phyloP scores from a whole-genome alignment of 345 rosid genomes.

The Gossypioides kirkii region DNA sequence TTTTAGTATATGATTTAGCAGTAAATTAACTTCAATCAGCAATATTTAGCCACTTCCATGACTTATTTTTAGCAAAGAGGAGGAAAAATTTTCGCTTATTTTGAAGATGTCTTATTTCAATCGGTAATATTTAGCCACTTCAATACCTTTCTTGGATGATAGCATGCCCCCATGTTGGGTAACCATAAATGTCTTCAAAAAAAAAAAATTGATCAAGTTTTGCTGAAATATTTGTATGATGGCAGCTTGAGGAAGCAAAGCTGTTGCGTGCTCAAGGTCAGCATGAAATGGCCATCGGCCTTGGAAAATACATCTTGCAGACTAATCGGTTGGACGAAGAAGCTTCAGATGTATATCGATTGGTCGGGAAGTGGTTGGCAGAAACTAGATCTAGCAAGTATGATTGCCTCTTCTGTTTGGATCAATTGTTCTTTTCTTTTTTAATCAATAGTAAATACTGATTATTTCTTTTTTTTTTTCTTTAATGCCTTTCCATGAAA shows the following conservation, averaged over 20 bases:
- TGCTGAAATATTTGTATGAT: conserved; percentile 5
- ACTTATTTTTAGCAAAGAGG: too few species aligned
- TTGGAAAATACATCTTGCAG: conserved; percentile 69
- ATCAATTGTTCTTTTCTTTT: conserved; percentile 8
- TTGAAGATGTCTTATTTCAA: too few species aligned
- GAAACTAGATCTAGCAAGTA: conserved; percentile 98
- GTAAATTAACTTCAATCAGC: too few species aligned
- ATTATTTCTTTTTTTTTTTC: conserved; percentile 8
- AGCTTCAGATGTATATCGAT: conserved; percentile 68
- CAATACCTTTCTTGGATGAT: not conserved
- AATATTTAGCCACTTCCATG: too few species aligned
- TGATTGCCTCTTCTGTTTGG: conserved; percentile 16
- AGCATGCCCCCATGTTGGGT: not conserved
- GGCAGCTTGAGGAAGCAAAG: conserved; percentile 96
- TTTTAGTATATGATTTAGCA: too few species aligned
- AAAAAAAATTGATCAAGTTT: not conserved
- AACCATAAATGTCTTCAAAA: not conserved
- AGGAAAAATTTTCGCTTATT: too few species aligned
- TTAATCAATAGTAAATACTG: conserved; percentile 14
- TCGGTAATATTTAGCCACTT: too few species aligned
- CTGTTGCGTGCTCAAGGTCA: conserved; percentile 87
- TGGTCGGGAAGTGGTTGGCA: conserved; percentile 96
- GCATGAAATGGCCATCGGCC: conserved; percentile 90
- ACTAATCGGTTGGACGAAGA: conserved; percentile 57
- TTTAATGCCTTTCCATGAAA: conserved; percentile 3